Conservation (phyloP, 306 rosid species). For the Quercus bicolor region DNA sequence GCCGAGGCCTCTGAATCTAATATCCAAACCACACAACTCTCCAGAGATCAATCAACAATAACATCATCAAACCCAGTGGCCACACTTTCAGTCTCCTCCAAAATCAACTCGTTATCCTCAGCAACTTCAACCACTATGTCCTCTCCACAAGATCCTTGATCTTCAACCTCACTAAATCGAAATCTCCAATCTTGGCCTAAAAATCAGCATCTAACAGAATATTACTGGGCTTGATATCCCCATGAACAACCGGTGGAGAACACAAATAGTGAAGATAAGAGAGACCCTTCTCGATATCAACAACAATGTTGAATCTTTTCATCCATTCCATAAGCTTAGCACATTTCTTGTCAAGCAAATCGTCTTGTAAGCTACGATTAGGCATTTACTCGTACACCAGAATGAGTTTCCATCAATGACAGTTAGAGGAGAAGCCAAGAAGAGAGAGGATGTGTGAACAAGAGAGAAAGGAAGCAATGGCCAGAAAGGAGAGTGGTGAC, state of each 20-base stretch:
- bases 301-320: conserved; percentile 39
- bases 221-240: conserved; percentile 87
- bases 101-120: conserved; percentile 33
- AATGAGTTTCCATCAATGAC: too few species aligned
- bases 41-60: too few species aligned
- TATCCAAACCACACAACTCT: too few species aligned
- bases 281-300: conserved; percentile 65
- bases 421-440: too few species aligned
- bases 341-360: conserved; percentile 63
- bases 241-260: conserved; percentile 64
- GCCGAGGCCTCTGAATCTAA: too few species aligned
- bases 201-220: conserved; percentile 51
- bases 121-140: conserved; percentile 6
- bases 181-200: conserved; percentile 64
- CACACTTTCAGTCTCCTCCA: conserved; percentile 7
- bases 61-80: too few species aligned
- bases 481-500: too few species aligned
- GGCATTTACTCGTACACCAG: conserved; percentile 72
- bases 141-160: conserved; percentile 12
- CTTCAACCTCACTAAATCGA: conserved; percentile 64
- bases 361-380: conserved; percentile 80
- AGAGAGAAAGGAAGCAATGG: too few species aligned
- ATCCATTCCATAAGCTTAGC: conserved; percentile 61
- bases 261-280: conserved; percentile 59
- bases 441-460: too few species aligned